Evolutionary conservation across 768 basidiomycete species (phyloP), one percentile per base, ranked within the genome.

Genomic region (Kwoniella sp.): DNA sequence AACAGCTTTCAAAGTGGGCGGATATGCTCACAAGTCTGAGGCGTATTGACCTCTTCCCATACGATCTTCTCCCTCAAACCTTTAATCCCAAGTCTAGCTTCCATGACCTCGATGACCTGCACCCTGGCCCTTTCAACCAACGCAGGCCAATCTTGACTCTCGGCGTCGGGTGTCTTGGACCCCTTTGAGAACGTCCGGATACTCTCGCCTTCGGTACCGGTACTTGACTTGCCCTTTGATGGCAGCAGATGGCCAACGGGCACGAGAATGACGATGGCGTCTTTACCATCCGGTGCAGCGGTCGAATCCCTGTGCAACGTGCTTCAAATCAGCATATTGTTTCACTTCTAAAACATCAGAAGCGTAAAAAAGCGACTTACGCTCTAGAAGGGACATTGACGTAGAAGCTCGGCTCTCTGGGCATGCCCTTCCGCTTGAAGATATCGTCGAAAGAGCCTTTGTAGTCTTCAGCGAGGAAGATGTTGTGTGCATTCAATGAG

Each of bases 401-500:
- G 74, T 83, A 82, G 75, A 83, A 83, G 15, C 78, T 80, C 3
- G 82, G 82, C 53, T 83, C 83, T 31, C 77, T 69, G 2, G 83
- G 83, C 71, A 83, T 79, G 28, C 73, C 70, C 57, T 81, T 76
- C 11, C 78, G 68, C 37, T 82, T 78, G 76, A 83, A 83, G 66
- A 83, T 83, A 38, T 78, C 77, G 60, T 83, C 82, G 72, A 83
- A 83, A 4, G 80, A 82, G 53, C 77, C 82, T 67, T 80, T 75
- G 70, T 83, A 83, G 56, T 82, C 80, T 52, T 83, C 82, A 1
- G 83, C 82, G 7, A 56, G 48, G 71, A 83, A 83, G 65, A 82
- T 82, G 61, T 82, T 83, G 67, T 83, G 83, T n/a, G 80, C 79
- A 57, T 79, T 73, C 31, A 83, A 68, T 2, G 73, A 68, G 1